Base-by-base conservation (phyloP, 2,329 filamentous ascomycete species). In the Didymella pomorum region DNA sequence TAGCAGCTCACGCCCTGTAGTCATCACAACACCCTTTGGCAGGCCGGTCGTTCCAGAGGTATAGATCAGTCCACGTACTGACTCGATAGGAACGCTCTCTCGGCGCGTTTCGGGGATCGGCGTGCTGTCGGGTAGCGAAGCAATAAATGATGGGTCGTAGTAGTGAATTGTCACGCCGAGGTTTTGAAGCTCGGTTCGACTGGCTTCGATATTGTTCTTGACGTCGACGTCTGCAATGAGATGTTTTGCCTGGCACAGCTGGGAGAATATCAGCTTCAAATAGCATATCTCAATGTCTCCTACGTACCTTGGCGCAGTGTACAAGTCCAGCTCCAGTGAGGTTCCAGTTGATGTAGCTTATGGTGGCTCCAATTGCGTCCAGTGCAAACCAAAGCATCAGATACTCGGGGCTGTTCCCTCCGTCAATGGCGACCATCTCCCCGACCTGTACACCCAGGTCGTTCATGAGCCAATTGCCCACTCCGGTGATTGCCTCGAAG, bases 201-300 rank as follows among this genome's bases (percentile, higher is more conserved):
- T 66, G 26, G 71, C 66, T 49, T 74, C 69, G 26, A 77, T 67
- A 18, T 76, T 89, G 80, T 2, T 79, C 78, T 2, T 85, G 82
- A 63, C 83, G 76, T 57, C 81, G 73, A 0, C 79, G 75, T 43
- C 81, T 76, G 51, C 79, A 75, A 18, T 77, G 71, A 59, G 78
- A 70, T 61, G 86, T 79, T 50, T 78, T 78, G 62, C 58, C 72
- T 74, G 74, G 79, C 56, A 92, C 66, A 48, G 79, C 77, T 54
- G 84, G 20, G 66, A 84, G 8, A 4, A 35, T 78, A 71, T 90
- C 83, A 12, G 83, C n/a, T 20, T 20, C 14, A 10, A 26, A 1
- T 8, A 26, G 5, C 82, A 25, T 12, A 16, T 39, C 3, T 18
- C 46, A 2, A 52, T 65, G 7, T 39, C 67, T 71, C 82, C 77